Evolutionary conservation across 2,329 filamentous ascomycete species (phyloP).

Genomic region (Whalleya microplaca): DNA sequence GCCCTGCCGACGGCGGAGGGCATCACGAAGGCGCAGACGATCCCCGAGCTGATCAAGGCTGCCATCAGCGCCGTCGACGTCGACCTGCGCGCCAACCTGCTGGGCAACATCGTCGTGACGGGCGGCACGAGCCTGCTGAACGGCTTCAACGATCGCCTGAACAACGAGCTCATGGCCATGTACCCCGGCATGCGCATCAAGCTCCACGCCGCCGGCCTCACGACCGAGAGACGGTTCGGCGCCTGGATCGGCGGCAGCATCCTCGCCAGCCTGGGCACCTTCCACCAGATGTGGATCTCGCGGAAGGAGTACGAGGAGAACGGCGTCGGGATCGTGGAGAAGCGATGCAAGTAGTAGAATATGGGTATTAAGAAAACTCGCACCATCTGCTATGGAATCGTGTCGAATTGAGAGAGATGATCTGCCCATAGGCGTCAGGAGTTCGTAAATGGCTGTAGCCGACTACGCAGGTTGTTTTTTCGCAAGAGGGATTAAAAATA

Average conservation of each 20-base stretch:
- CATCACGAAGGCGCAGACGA: conserved; percentile 68
- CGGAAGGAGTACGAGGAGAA: conserved; percentile 98
- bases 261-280: conserved; percentile 90
- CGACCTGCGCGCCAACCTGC: conserved; percentile 80
- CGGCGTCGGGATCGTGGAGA: conserved; percentile 87
- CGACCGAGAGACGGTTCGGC: conserved; percentile 87
- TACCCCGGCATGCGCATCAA: conserved; percentile 88
- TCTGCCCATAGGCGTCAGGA: conserved; percentile 28
- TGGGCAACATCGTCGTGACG: conserved; percentile 90
- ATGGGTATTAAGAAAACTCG: not conserved
- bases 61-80: conserved; percentile 82
- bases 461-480: not conserved
- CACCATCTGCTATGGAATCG: not conserved
- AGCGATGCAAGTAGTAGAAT: conserved; percentile 78
- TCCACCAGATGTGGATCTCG: conserved; percentile 99
- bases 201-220: conserved; percentile 83
- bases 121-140: conserved; percentile 86
- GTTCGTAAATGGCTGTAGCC: conserved; percentile 26
- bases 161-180: conserved; percentile 77
- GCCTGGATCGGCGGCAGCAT: conserved; percentile 98
- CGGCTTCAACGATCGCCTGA: conserved; percentile 88
- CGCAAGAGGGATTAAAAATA: not conserved
- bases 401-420: not conserved
- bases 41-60: conserved; percentile 80
- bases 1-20: conserved; percentile 56